Conservation (phyloP, 306 rosid genomes). For the Lithocarpus polystachyus region DNA sequence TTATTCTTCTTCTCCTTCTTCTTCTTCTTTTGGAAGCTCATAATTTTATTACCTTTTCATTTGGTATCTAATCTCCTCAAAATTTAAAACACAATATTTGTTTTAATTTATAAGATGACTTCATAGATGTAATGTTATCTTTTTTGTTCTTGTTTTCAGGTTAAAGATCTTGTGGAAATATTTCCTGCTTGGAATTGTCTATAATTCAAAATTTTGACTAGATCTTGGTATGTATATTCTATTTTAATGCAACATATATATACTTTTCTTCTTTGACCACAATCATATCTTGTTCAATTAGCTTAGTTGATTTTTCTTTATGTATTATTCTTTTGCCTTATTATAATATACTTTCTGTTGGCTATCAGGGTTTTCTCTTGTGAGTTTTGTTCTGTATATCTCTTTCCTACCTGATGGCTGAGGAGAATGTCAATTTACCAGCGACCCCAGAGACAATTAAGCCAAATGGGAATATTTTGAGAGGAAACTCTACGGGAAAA, state of each 20-base stretch:
- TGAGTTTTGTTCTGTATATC: constrained; percentile 13
- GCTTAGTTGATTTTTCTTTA: background rate
- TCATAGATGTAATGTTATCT: background rate
- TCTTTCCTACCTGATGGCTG: constrained; percentile 46
- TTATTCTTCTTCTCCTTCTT: background rate
- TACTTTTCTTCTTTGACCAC: background rate
- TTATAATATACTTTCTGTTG: constrained; percentile 9
- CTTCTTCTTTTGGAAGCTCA: background rate
- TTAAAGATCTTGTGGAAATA: background rate
- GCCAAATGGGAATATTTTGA: constrained; percentile 29
- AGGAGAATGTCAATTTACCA: constrained; percentile 34
- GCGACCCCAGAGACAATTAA: constrained; percentile 23
- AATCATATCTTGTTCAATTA: background rate
- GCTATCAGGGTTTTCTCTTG: constrained; percentile 48
- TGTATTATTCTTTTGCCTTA: background rate
- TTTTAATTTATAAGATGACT: background rate
- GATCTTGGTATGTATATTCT: background rate
- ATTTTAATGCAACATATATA: background rate
- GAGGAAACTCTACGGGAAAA: constrained; percentile 56
- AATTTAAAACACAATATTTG: background rate
- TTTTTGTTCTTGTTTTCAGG: background rate
- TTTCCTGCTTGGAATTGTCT: constrained; percentile 4
- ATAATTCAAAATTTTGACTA: background rate
- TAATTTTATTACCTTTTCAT: background rate
- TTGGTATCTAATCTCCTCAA: background rate